phyloP scores from a whole-genome alignment of 2,329 filamentous ascomycete species.

The Hypoxylon sp. region DNA sequence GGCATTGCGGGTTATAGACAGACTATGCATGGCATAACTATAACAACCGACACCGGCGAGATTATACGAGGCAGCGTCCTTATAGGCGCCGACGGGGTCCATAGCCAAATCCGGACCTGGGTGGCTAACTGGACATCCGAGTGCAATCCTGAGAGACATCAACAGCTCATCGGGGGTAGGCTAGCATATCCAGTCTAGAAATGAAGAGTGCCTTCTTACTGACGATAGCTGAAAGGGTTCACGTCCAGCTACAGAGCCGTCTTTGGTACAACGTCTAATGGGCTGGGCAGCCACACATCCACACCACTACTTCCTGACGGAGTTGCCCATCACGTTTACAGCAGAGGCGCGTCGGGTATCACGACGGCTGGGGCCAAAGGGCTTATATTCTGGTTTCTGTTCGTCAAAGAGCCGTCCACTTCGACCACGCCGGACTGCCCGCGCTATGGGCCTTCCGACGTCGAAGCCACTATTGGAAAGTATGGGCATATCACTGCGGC shows the following conservation, averaged over 20 bases:
- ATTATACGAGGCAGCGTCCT: slow-evolving; percentile 26
- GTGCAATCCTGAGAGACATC: slow-evolving; percentile 9
- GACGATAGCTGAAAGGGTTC: slow-evolving; percentile 6
- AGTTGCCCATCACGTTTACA: slow-evolving; percentile 21
- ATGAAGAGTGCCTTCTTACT: neutral
- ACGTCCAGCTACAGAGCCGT: slow-evolving; percentile 24
- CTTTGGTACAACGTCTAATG: slow-evolving; percentile 27
- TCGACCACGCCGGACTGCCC: slow-evolving; percentile 15
- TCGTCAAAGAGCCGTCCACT: slow-evolving; percentile 18
- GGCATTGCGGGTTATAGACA: slow-evolving; percentile 24
- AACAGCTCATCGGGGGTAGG: slow-evolving; percentile 8
- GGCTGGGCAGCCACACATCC: neutral
- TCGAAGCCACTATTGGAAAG: slow-evolving; percentile 23
- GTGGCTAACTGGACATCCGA: slow-evolving; percentile 15
- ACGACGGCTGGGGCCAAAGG: slow-evolving; percentile 10
- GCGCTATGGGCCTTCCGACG: slow-evolving; percentile 22
- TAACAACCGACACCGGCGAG: slow-evolving; percentile 21
- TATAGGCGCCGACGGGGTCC: slow-evolving; percentile 28
- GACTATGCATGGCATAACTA: slow-evolving; percentile 17
- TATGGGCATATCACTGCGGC: slow-evolving; percentile 10
- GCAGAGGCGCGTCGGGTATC: slow-evolving; percentile 20
- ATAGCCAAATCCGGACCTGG: slow-evolving; percentile 25
- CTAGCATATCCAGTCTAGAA: neutral
- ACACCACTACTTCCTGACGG: slow-evolving; percentile 12
- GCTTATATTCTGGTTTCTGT: slow-evolving; percentile 33